These are phyloP conservation scores for Spathaspora sp. DNA, from an alignment of 805 yeast genomes.

Conservation along the genomic window DNA sequence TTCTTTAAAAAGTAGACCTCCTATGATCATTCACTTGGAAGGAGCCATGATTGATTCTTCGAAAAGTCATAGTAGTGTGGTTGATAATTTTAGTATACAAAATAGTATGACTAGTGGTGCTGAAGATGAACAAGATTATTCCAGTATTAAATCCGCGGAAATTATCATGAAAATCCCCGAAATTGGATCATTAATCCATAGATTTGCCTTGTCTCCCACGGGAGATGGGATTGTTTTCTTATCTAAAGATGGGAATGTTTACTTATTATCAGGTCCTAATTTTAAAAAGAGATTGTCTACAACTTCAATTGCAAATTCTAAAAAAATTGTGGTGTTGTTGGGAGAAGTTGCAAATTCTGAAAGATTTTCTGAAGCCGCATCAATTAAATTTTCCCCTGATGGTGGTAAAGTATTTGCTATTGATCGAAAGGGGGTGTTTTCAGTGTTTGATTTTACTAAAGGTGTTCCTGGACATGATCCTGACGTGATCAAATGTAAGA, in stretches of 20 bases:
- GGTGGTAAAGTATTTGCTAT: slow-evolving; percentile 76
- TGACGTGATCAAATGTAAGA: slow-evolving; percentile 65
- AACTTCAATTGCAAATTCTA: slow-evolving; percentile 12
- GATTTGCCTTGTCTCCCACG: slow-evolving; percentile 72
- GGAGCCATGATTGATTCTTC: slow-evolving; percentile 48
- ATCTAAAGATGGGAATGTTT: slow-evolving; percentile 75
- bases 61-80: slow-evolving; percentile 1
- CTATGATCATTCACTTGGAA: slow-evolving; percentile 28
- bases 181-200: slow-evolving; percentile 76
- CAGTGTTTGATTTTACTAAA: slow-evolving; percentile 83
- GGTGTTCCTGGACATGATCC: slow-evolving; percentile 69
- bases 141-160: slow-evolving; percentile 26
- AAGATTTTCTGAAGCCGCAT: slow-evolving; percentile 72
- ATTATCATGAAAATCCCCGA: slow-evolving; percentile 60
- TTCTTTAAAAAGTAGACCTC: slow-evolving; percentile 30
- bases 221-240: slow-evolving; percentile 83
- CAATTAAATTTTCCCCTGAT: slow-evolving; percentile 68
- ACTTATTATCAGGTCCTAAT: slow-evolving; percentile 60
- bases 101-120: slow-evolving; percentile 13
- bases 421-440: slow-evolving; percentile 78
- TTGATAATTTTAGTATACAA: slow-evolving; percentile 19
- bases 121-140: slow-evolving; percentile 16
- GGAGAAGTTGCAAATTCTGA: slow-evolving; percentile 79
- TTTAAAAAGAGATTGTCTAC: slow-evolving; percentile 15
- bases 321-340: slow-evolving; percentile 58